A percentile compares a stretch with the other conserved stretches of the same genome.
Conservation (phyloP, 2,329 filamentous ascomycete genomes). For the Colletotrichum ledebouriae region DNA sequence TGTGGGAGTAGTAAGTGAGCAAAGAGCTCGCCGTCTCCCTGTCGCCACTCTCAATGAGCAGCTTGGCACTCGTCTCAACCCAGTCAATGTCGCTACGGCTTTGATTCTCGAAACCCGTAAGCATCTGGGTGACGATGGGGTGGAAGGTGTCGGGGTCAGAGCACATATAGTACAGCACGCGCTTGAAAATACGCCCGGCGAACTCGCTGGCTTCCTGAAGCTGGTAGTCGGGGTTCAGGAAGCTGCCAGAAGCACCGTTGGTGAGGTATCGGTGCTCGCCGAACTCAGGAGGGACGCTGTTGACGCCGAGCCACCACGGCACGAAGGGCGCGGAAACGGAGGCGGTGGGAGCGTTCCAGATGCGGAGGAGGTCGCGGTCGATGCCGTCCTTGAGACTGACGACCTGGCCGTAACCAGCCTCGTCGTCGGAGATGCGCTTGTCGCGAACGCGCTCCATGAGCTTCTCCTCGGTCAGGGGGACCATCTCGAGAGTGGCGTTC, state of each 20-base stretch:
- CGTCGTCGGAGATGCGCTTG: constrained; percentile 47
- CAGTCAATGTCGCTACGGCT: constrained; percentile 43
- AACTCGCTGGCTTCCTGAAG: constrained; percentile 48
- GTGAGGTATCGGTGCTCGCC: constrained; percentile 48
- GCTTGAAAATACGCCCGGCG: constrained; percentile 48
- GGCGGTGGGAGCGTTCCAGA: constrained; percentile 47
- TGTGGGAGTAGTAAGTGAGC: constrained; percentile 46
- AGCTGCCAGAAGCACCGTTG: constrained; percentile 46
- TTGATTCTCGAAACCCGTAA: constrained; percentile 46
- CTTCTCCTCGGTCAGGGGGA: constrained; percentile 63
- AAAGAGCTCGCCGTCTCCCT: constrained; percentile 43
- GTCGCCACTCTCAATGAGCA: constrained; percentile 43
- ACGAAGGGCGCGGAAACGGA: constrained; percentile 48
- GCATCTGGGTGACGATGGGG: constrained; percentile 46
- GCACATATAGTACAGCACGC: constrained; percentile 49
- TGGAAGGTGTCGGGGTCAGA: constrained; percentile 44
- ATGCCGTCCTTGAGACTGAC: constrained; percentile 44
- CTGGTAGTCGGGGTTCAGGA: constrained; percentile 46
- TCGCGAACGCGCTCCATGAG: constrained; percentile 55
- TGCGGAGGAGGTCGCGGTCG: constrained; percentile 45
- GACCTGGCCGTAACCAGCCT: constrained; percentile 49
- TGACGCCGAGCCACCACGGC: constrained; percentile 48
- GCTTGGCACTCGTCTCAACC: constrained; percentile 45
- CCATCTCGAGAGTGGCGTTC: constrained; percentile 53
- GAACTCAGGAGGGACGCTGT: constrained; percentile 46